Evolutionary conservation across 2,329 filamentous ascomycete genomes (phyloP), one percentile per base, ranked within the genome.

Genomic region (Emmonsiellopsis sp.): DNA sequence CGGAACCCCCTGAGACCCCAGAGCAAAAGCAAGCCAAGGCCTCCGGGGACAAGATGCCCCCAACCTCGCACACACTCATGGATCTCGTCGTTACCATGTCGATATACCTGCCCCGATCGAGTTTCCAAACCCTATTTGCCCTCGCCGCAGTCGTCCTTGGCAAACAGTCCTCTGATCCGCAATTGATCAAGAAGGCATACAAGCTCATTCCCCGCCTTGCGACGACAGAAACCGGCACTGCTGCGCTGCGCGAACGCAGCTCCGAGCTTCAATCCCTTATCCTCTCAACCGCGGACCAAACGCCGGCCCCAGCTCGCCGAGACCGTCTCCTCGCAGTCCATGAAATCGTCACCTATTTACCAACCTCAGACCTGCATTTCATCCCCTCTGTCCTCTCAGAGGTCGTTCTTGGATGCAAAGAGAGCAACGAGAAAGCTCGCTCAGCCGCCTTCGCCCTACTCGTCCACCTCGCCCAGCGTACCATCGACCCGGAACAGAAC

Each of bases 151-250:
- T 89, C 30, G 86, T 96, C 54, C 85, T 97, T 60, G 84, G 86
- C 67, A 88, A 85, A 65, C 62, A 70, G 11, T 66, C 69, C 42
- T 66, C 66, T 38, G 92, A 97, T 65, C 87, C 92, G 8, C 92
- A 97, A 69, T 76, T 98, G 37, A 92, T 97, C 70, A 98, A 98
- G 81, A 98, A 98, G 73, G 92, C 93, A 0, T 98, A 98, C 77
- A 97, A 97, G 76, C 81, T 98, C 50, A 94, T 98, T 50, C 92
- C 93, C 3, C 85, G 93, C 52, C 80, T 98, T 41, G 86, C 88
- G 1, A 86, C 88, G 59, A 95, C 91, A 1, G 82, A 87, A 35
- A 81, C 79, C 48, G 93, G 93, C 45, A 82, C 81, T 60, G 73
- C 76, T n/a, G 91, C 92, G 3, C 79, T 98, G 1, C 71, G 79